A percentile compares a stretch with the other conserved stretches of the same genome.
Conservation (phyloP, 176 grass and related monocot genomes). For the Triticum urartu region DNA sequence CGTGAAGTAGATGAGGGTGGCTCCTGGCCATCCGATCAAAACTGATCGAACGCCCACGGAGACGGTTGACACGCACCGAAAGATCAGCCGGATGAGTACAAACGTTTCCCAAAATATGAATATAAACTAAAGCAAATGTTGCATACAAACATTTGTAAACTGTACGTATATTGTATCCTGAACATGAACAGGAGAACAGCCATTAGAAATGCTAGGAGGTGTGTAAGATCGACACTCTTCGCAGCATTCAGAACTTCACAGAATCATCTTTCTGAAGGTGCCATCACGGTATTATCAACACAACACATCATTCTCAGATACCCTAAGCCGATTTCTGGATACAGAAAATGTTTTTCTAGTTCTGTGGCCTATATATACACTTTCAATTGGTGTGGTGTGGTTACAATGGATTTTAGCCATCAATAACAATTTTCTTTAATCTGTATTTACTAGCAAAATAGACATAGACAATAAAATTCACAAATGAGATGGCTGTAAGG, state of each 20-base stretch:
- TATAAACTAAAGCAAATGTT: background rate
- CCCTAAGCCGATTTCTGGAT: background rate
- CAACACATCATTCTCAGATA: background rate
- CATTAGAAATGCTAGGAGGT: background rate
- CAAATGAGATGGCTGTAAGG: slow-evolving; percentile 35
- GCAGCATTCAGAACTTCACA: background rate
- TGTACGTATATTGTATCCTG: background rate
- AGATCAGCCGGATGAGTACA: too few relatives aligned
- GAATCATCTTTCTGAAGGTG: background rate
- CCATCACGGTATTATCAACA: background rate
- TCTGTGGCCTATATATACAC: background rate
- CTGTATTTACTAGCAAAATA: slow-evolving; percentile 68
- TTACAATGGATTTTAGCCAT: slow-evolving; percentile 19
- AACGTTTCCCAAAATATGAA: background rate
- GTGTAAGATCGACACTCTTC: background rate
- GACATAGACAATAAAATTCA: slow-evolving; percentile 66
- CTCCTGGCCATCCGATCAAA: too few relatives aligned
- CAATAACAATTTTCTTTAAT: slow-evolving; percentile 55
- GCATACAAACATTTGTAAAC: background rate
- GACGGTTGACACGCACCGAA: too few relatives aligned
- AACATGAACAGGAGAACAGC: background rate
- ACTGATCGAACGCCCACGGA: too few relatives aligned
- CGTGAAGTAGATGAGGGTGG: too few relatives aligned
- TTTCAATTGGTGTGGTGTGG: background rate
- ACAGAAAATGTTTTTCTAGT: background rate